These are phyloP conservation scores for Huntiella bhutanensis DNA, from an alignment of 2,329 filamentous ascomycete species.

Conservation along the genomic window DNA sequence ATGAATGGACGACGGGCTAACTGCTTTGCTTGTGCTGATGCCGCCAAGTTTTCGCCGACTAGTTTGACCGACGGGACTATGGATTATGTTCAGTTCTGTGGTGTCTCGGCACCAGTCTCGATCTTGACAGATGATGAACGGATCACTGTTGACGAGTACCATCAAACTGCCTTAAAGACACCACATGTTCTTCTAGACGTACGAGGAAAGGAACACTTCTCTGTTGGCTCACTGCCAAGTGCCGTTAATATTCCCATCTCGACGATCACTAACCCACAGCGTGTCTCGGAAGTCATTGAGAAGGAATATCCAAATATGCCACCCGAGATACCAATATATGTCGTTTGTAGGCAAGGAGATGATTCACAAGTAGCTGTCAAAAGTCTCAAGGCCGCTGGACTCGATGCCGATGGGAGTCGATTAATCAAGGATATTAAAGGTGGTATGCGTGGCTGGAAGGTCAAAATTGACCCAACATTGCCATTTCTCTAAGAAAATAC, in stretches of 20 bases:
- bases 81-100: conserved; percentile 80
- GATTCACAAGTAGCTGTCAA: conserved; percentile 55
- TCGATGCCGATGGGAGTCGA: conserved; percentile 31
- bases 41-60: conserved; percentile 40
- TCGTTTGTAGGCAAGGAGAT: conserved; percentile 58
- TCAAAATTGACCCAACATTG: conserved; percentile 39
- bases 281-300: conserved; percentile 11
- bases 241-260: conserved; percentile 49
- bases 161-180: conserved; percentile 9
- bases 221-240: conserved; percentile 55
- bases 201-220: conserved; percentile 66
- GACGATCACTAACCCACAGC: conserved; percentile 31
- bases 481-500: conserved; percentile 28
- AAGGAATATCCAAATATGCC: conserved; percentile 24
- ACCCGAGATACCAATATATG: conserved; percentile 38
- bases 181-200: conserved; percentile 58
- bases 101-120: conserved; percentile 34
- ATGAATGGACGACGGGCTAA: conserved; percentile 49
- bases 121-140: conserved; percentile 46
- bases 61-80: conserved; percentile 45
- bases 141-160: conserved; percentile 44
- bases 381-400: conserved; percentile 42
- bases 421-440: conserved; percentile 54
- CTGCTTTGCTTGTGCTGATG: conserved; percentile 59
- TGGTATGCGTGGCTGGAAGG: conserved; percentile 55